Conservation (phyloP, 805 yeast genomes). For the Kazachstania taianensis region DNA sequence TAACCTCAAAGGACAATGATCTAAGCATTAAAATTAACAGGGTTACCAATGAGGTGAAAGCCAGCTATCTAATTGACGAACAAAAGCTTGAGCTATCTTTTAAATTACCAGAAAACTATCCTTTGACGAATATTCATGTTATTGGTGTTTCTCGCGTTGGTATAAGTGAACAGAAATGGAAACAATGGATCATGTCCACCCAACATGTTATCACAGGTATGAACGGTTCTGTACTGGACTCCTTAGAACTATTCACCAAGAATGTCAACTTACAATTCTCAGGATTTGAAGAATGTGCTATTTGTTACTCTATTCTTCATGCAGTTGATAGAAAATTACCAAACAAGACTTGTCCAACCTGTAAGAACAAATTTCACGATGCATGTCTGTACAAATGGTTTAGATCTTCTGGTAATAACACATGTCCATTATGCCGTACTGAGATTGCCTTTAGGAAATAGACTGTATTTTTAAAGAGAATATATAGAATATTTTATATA, state of each 20-base stretch:
- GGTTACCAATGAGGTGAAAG: slow-evolving; percentile 56
- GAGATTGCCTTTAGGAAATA: slow-evolving; percentile 26
- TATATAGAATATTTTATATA: no score
- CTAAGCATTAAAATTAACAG: slow-evolving; percentile 51
- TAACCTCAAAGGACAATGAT: slow-evolving; percentile 31
- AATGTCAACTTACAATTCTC: slow-evolving; percentile 80
- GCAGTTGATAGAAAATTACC: slow-evolving; percentile 83
- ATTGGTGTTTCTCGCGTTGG: slow-evolving; percentile 76
- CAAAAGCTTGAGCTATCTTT: slow-evolving; percentile 75
- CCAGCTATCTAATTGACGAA: slow-evolving; percentile 73
- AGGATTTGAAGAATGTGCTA: slow-evolving; percentile 94
- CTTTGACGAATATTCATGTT: slow-evolving; percentile 64
- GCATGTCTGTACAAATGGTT: slow-evolving; percentile 97
- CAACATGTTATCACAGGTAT: slow-evolving; percentile 71
- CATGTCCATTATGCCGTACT: slow-evolving; percentile 88
- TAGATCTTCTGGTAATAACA: slow-evolving; percentile 81
- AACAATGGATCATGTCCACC: slow-evolving; percentile 88
- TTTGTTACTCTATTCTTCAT: slow-evolving; percentile 86
- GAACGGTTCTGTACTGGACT: slow-evolving; percentile 49
- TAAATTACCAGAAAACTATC: slow-evolving; percentile 64
- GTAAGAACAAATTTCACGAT: slow-evolving; percentile 89
- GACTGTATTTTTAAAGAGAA: no score
- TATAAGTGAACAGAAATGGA: slow-evolving; percentile 86
- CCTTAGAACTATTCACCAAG: slow-evolving; percentile 35
- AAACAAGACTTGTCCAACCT: slow-evolving; percentile 75